Evolutionary conservation across 352 stramenopile species (phyloP), one percentile per base, ranked within the genome.

Genomic region (Pythium coloratum): DNA sequence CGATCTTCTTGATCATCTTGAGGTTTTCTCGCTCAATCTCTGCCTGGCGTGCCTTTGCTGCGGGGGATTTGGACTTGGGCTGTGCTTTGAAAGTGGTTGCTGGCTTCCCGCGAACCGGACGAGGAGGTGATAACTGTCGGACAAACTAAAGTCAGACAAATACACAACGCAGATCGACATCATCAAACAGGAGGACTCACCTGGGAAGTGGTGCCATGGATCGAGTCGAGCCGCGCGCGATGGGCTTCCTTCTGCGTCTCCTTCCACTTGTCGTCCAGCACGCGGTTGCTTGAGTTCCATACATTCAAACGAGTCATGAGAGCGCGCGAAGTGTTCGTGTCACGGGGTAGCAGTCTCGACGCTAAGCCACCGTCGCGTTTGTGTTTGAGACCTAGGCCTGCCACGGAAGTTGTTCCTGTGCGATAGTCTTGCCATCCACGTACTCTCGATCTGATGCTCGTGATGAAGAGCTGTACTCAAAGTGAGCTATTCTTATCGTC

Each of bases 21-120:
- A 90, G 71, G 53, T 88, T 88, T 47, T 88, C 78, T 34, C 71
- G 74, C 36, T 85, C 76, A 28, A 88, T 86, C 60, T 87, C 77
- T 6, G 72, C 75, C 55, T 88, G 81, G 1, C 77, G 76, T 14
- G 76, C 62, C 47, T 85, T 89, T 6, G 64, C 73, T 1, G 77
- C 81, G 3, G 73, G 71, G 0, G 81, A 88, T 51, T 89, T 77
- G 0, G 73, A 78, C 36, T 76, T 80, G 14, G 77, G 55, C 0
- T 61, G 54, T 9, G 30, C 73, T 16, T 63, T 69, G 42, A 70
- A 72, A 2, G 36, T 13, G 8, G 16, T 51, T 16, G 10, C n/a
- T 32, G 61, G n/a, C 6, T 38, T 47, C 28, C 56, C 18, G 26
- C 62, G 56, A 12, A 56, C 50, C 12, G 60, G 44, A 34, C n/a